phyloP scores from a whole-genome alignment of 2,329 filamentous ascomycete genomes.

The Microsporum canis region DNA sequence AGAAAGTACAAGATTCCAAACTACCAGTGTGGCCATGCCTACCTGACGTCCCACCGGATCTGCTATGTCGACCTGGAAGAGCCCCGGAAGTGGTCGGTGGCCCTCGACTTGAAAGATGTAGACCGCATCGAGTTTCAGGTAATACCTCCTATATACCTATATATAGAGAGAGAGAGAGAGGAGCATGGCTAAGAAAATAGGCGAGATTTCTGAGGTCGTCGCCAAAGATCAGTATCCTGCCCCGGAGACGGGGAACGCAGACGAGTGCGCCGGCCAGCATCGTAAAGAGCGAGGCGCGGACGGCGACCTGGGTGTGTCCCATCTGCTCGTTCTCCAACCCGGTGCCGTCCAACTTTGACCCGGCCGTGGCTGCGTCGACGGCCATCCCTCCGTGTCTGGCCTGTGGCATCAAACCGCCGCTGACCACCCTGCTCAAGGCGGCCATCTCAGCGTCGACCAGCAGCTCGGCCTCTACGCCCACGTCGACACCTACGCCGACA shows the following conservation, averaged over 20 bases:
- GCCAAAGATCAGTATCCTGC: constrained; percentile 66
- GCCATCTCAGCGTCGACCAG: constrained; percentile 57
- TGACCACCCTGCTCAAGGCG: constrained; percentile 74
- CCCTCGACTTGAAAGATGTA: constrained; percentile 79
- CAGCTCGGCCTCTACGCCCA: constrained; percentile 33
- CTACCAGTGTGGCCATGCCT: constrained; percentile 91
- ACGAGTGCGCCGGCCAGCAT: background rate
- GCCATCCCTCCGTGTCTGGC: constrained; percentile 82
- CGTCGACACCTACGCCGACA: constrained; percentile 8
- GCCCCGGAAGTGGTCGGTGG: constrained; percentile 71
- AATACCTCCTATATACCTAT: constrained; percentile 16
- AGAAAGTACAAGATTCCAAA: constrained; percentile 93
- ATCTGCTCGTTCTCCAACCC: constrained; percentile 95
- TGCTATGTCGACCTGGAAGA: constrained; percentile 90
- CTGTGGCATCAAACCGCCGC: constrained; percentile 84
- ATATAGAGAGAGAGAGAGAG: background rate
- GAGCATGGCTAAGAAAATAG: constrained; percentile 29
- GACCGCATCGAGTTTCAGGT: constrained; percentile 86
- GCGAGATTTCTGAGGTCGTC: constrained; percentile 92
- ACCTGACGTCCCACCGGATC: constrained; percentile 86
- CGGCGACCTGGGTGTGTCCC: constrained; percentile 78
- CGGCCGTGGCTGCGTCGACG: constrained; percentile 57
- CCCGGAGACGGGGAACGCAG: background rate
- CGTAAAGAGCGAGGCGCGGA: background rate
- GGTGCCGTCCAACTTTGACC: constrained; percentile 87